Percentiles rank a stretch among this genome's conserved stretches.
Conservation (phyloP, 2,329 filamentous ascomycete genomes). For the Sphaerulina vaccinii region DNA sequence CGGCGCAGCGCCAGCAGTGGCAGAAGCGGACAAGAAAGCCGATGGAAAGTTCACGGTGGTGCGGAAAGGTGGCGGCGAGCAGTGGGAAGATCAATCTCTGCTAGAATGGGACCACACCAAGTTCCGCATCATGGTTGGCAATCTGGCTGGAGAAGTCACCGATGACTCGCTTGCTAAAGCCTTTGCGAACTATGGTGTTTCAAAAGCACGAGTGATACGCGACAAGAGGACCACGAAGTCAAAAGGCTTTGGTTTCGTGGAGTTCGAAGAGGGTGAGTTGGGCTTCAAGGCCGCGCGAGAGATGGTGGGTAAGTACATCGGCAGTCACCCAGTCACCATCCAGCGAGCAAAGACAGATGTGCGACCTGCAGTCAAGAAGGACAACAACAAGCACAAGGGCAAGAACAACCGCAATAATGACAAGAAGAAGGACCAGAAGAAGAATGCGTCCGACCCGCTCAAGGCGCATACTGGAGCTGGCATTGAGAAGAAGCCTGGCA, state of each 20-base stretch:
- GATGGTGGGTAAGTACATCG: constrained; percentile 99
- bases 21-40: constrained; percentile 18
- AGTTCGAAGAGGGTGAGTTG: constrained; percentile 91
- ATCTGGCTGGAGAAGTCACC: constrained; percentile 94
- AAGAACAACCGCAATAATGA: constrained; percentile 55
- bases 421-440: constrained; percentile 44
- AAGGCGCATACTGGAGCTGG: constrained; percentile 38
- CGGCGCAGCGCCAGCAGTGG: constrained; percentile 7
- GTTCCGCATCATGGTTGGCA: constrained; percentile 92
- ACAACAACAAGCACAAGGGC: constrained; percentile 40
- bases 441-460: constrained; percentile 37
- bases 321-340: constrained; percentile 79
- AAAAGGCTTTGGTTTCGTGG: constrained; percentile 94
- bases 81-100: constrained; percentile 83
- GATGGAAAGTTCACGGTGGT: constrained; percentile 63
- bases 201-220: constrained; percentile 88
- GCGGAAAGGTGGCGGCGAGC: constrained; percentile 84
- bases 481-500: constrained; percentile 33
- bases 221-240: constrained; percentile 97
- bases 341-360: constrained; percentile 91
- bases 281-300: constrained; percentile 96
- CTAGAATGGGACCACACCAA: constrained; percentile 96
- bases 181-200: constrained; percentile 85
- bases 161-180: constrained; percentile 94
- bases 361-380: constrained; percentile 64